A percentile compares a stretch with the other conserved stretches of the same genome.
Conservation (phyloP, 2,329 filamentous ascomycete species). For the Didymella keratinophila region DNA sequence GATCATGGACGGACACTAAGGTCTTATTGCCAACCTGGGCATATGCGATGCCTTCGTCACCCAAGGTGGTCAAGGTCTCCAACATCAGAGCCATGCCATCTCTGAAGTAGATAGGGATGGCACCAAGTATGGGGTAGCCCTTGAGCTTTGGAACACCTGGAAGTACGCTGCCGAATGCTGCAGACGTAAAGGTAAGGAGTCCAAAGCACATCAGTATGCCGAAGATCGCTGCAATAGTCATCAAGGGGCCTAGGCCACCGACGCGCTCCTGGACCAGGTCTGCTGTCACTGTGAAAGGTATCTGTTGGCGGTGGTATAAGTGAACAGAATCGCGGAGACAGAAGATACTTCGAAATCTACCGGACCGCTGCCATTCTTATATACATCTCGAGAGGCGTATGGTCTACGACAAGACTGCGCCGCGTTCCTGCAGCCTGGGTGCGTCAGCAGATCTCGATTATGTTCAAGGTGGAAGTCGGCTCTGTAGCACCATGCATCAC, state of each 20-base stretch:
- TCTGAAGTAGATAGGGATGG: slow-evolving; percentile 13
- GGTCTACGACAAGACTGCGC: too few species aligned
- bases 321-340: too few species aligned
- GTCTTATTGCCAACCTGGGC: slow-evolving; percentile 11
- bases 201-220: slow-evolving; percentile 1
- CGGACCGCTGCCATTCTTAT: too few species aligned
- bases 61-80: slow-evolving; percentile 1
- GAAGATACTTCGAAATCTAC: too few species aligned
- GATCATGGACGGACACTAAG: slow-evolving; percentile 13
- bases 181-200: neutral
- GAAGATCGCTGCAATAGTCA: neutral
- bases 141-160: slow-evolving; percentile 6
- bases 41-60: slow-evolving; percentile 13
- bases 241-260: neutral
- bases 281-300: neutral
- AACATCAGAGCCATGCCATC: slow-evolving; percentile 12
- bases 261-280: neutral
- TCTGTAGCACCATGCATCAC: too few species aligned
- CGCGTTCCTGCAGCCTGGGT: too few species aligned
- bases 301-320: too few species aligned
- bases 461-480: too few species aligned
- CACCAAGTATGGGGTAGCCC: slow-evolving; percentile 10
- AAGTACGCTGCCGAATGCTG: neutral
- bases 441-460: too few species aligned
- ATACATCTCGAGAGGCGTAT: too few species aligned